These are phyloP conservation scores for Cryptosporidium meleagridis DNA, from an alignment of 169 alveolate species.

Conservation along the genomic window DNA sequence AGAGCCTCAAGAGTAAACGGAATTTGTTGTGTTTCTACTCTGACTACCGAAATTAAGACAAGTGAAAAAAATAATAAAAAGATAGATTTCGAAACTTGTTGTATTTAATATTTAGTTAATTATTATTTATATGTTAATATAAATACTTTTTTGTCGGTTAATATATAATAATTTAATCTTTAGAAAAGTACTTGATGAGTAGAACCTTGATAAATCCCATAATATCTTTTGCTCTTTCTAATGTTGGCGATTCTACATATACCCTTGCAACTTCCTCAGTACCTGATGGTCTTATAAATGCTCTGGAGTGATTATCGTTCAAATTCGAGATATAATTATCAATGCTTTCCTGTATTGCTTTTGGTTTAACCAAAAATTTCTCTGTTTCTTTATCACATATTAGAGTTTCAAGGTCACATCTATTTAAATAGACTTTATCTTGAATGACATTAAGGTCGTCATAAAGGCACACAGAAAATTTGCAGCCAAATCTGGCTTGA, in stretches of 20 bases:
- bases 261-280: slow-evolving; percentile 88
- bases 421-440: slow-evolving; percentile 74
- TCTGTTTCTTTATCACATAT: slow-evolving; percentile 75
- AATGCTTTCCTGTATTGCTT: slow-evolving; percentile 82
- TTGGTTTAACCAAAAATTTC: slow-evolving; percentile 78
- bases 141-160: not conserved
- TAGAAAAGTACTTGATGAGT: slow-evolving; percentile 31
- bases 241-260: slow-evolving; percentile 85
- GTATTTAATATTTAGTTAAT: slow-evolving; percentile 7
- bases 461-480: slow-evolving; percentile 81
- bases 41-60: not conserved
- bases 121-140: slow-evolving; percentile 3
- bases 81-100: not conserved
- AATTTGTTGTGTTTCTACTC: not conserved
- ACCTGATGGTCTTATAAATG: slow-evolving; percentile 89
- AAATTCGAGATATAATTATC: slow-evolving; percentile 76
- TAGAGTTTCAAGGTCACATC: slow-evolving; percentile 37
- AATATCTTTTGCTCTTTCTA: slow-evolving; percentile 78
- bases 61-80: not conserved
- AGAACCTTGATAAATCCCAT: slow-evolving; percentile 44
- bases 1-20: slow-evolving; percentile 10
- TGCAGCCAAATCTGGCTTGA: slow-evolving; percentile 77
- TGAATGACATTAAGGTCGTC: slow-evolving; percentile 82
- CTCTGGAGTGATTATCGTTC: slow-evolving; percentile 79
- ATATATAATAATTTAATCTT: not conserved